These are phyloP conservation scores for Porcisia deanei DNA, from an alignment of 208 protist species.

Conservation along the genomic window DNA sequence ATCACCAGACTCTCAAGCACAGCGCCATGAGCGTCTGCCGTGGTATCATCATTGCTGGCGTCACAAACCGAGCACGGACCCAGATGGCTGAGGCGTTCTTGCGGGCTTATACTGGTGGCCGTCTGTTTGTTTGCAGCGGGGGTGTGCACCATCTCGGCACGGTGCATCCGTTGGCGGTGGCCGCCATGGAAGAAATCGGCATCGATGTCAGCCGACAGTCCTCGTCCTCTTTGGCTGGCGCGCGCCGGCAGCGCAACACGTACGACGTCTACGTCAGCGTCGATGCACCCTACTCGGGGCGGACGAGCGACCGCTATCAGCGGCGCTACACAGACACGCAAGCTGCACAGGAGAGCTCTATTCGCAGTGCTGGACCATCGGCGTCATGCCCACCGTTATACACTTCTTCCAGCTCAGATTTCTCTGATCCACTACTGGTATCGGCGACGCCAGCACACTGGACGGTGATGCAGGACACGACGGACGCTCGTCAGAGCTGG, in stretches of 20 bases:
- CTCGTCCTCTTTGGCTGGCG: slow-evolving; percentile 56
- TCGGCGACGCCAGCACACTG: slow-evolving; percentile 73
- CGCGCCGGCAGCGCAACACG: slow-evolving; percentile 60
- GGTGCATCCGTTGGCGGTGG: slow-evolving; percentile 69
- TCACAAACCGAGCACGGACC: slow-evolving; percentile 76
- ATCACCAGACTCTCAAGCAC: neutral
- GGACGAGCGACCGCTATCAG: slow-evolving; percentile 48
- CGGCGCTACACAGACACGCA: slow-evolving; percentile 1
- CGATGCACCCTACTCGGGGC: slow-evolving; percentile 54
- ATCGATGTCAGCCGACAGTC: slow-evolving; percentile 54
- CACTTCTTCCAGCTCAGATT: neutral
- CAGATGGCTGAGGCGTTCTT: slow-evolving; percentile 87
- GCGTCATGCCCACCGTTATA: neutral
- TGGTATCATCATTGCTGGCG: slow-evolving; percentile 74
- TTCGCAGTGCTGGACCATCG: neutral
- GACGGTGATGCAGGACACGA: slow-evolving; percentile 59
- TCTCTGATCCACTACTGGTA: slow-evolving; percentile 47
- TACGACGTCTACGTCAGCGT: slow-evolving; percentile 89
- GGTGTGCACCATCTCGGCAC: slow-evolving; percentile 50
- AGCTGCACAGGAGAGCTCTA: neutral
- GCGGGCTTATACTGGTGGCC: slow-evolving; percentile 44
- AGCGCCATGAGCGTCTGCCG: slow-evolving; percentile 61
- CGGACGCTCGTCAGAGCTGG: slow-evolving; percentile 67
- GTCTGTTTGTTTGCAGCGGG: slow-evolving; percentile 78
- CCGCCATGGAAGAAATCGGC: slow-evolving; percentile 54